Percentiles rank a stretch among this genome's conserved stretches.
Conservation (phyloP, 176 grass and related monocot genomes). For the Elymus sibiricus region DNA sequence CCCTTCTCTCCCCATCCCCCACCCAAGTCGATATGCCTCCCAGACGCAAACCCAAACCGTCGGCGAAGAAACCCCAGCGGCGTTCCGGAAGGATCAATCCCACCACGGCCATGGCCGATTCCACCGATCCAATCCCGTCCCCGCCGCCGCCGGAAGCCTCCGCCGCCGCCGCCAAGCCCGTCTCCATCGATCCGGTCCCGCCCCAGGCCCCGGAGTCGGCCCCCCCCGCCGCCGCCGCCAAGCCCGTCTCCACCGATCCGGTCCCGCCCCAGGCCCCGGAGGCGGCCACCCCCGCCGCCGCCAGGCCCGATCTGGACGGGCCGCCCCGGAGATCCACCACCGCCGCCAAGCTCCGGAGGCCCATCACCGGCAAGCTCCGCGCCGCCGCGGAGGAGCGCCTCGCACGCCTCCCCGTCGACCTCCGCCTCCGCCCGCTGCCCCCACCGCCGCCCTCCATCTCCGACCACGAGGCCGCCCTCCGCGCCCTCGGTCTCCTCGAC, state of each 20-base stretch:
- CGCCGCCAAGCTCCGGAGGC: conserved; percentile 40
- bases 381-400: conserved; percentile 51
- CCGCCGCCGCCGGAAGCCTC: background rate
- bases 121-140: conserved; percentile 2
- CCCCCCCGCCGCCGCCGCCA: conserved; percentile 1
- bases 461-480: conserved; percentile 55
- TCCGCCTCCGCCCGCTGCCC: conserved; percentile 27
- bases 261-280: background rate
- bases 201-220: background rate
- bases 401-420: conserved; percentile 24
- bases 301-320: conserved; percentile 39
- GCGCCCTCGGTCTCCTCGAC: conserved; percentile 57
- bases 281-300: background rate
- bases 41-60: conserved; percentile 15
- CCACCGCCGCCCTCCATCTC: conserved; percentile 5
- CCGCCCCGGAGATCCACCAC: conserved; percentile 24
- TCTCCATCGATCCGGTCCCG: background rate
- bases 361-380: conserved; percentile 43
- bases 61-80: background rate
- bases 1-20: background rate
- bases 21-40: background rate
- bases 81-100: background rate
- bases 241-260: conserved; percentile 16
- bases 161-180: conserved; percentile 9
- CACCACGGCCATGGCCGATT: conserved; percentile 25